Evolutionary conservation across 176 grass and related monocot genomes (phyloP).

Genomic region (Musa itinerans): DNA sequence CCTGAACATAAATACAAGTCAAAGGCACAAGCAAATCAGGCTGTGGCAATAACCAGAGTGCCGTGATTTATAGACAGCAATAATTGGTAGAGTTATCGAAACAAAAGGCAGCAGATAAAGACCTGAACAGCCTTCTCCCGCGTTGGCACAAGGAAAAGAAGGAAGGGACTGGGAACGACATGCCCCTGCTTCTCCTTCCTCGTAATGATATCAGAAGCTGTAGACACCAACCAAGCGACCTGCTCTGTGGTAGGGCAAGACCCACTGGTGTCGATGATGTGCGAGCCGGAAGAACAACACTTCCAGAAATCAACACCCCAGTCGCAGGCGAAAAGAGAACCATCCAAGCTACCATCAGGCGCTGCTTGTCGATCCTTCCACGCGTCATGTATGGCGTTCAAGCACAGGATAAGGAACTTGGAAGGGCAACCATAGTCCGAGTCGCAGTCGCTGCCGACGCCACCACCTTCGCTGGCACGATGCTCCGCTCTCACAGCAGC

Average conservation of each 20-base stretch:
- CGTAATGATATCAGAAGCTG: slow-evolving; percentile 58
- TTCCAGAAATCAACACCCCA: slow-evolving; percentile 90
- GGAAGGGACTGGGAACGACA: slow-evolving; percentile 48
- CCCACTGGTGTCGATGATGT: slow-evolving; percentile 58
- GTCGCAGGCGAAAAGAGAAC: slow-evolving; percentile 33
- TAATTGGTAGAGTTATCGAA: neutral
- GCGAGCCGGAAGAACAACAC: slow-evolving; percentile 37
- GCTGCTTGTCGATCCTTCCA: slow-evolving; percentile 24
- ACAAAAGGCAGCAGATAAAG: neutral
- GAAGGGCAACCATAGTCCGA: slow-evolving; percentile 1
- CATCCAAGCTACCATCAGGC: slow-evolving; percentile 13
- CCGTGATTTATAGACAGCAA: neutral
- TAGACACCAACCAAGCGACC: slow-evolving; percentile 71
- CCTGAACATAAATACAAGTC: slow-evolving; percentile 19
- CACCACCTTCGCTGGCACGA: neutral
- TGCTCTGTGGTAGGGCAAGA: slow-evolving; percentile 42
- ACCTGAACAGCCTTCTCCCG: slow-evolving; percentile 66
- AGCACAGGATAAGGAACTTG: slow-evolving; percentile 27
- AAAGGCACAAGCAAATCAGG: neutral
- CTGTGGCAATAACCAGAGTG: slow-evolving; percentile 6
- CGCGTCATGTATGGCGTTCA: slow-evolving; percentile 70
- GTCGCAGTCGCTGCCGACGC: neutral
- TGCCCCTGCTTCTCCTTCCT: slow-evolving; percentile 76
- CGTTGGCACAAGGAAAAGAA: slow-evolving; percentile 65
- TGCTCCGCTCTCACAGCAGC: neutral